phyloP scores from a whole-genome alignment of 2,329 filamentous ascomycete species.

The Parastagonospora avenae region DNA sequence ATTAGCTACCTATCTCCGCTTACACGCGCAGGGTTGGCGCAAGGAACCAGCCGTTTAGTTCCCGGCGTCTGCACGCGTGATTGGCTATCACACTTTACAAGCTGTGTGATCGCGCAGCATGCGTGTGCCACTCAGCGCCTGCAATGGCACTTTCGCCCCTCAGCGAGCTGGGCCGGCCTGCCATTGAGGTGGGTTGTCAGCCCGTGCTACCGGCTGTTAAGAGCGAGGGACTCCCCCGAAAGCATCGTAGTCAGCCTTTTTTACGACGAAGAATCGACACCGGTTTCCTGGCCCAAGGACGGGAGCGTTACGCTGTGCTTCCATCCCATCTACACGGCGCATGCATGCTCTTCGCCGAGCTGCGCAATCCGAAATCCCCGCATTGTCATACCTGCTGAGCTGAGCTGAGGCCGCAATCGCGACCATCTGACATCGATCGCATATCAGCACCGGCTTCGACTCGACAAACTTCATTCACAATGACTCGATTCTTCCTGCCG shows the following conservation, averaged over 20 bases:
- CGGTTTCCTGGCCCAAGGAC: constrained; percentile 12
- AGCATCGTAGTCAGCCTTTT: background rate
- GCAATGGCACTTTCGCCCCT: constrained; percentile 31
- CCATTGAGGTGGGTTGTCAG: constrained; percentile 18
- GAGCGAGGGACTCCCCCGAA: constrained; percentile 26
- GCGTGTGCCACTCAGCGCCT: constrained; percentile 40
- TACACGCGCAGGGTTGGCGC: constrained; percentile 13
- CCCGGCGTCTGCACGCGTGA: constrained; percentile 22
- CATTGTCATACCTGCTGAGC: constrained; percentile 8
- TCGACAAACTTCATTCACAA: constrained; percentile 9
- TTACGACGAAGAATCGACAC: constrained; percentile 10
- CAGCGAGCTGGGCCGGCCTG: constrained; percentile 15
- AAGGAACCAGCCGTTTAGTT: constrained; percentile 22
- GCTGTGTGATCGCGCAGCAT: constrained; percentile 37
- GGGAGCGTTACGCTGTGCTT: constrained; percentile 6
- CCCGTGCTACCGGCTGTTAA: constrained; percentile 28
- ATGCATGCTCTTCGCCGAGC: constrained; percentile 6
- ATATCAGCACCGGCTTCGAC: constrained; percentile 4
- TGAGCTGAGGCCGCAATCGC: constrained; percentile 7
- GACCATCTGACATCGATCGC: constrained; percentile 2
- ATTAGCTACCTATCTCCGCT: constrained; percentile 17
- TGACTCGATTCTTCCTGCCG: constrained; percentile 56
- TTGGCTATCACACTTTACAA: constrained; percentile 29
- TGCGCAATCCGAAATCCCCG: constrained; percentile 8
- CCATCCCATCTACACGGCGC: constrained; percentile 3